Evolutionary conservation across 495 filamentous ascomycete species (phyloP), one percentile per base, ranked within the genome.

Genomic region (Paragyromitra xinjiangensis): DNA sequence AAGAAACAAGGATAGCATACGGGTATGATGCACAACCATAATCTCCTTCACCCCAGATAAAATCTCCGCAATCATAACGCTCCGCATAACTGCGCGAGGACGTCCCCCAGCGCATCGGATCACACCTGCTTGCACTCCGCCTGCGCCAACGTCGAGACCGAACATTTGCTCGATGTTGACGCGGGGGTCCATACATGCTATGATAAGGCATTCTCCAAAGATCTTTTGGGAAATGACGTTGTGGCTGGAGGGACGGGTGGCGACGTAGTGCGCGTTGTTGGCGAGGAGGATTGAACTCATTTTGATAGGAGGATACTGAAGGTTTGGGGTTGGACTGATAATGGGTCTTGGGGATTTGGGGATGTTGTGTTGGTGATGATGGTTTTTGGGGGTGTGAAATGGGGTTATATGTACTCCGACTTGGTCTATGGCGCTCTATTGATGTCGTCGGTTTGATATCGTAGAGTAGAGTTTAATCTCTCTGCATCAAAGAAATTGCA

Each of bases 151-250:
- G 14, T 67, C 45, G n/a, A 53, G 64, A 19, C 45, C 45, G 16
- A 67, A 66, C 26, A 66, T 66, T 14, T 51, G 42, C 44, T 66
- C 64, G 7, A 66, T 8, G 44, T 66, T 66, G 44, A 66, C 44
- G 64, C 64, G 64, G 16, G 64, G 29, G 29, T 67, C 64, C 64
- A 67, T 67, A 24, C 64, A 67, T 24, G 64, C 45, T 53, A 67
- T 67, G 29, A 67, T 67, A 16, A 67, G 45, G 26, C 64, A 67
- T 67, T 67, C 64, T 7, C 64, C 64, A 4, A 34, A 14, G 8
- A 67, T 37, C 29, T 8, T 51, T 40, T 67, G 14, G 45, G 64
- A 51, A 9, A 66, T 24, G 24, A 50, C 12, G 16, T 66, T 66
- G 24, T 66, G 64, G 64, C 64, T 66, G 0, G 24, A 44, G 16